phyloP scores from a whole-genome alignment of 352 stramenopile species.

The Pythium aphanidermatum region DNA sequence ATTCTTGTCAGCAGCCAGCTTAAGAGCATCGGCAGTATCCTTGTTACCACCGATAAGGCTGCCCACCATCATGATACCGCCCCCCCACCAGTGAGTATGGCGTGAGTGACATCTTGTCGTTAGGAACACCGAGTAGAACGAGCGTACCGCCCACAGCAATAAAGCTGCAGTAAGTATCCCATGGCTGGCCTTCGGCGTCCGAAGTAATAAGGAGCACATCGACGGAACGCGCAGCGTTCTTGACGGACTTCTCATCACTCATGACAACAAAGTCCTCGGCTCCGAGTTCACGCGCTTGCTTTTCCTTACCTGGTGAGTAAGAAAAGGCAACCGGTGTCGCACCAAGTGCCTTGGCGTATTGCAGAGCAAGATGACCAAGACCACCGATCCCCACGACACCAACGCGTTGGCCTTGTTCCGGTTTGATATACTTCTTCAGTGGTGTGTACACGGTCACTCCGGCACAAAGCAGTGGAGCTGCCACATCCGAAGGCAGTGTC shows the following conservation, averaged over 20 bases:
- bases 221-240: constrained; percentile 16
- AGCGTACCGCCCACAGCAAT: constrained; percentile 49
- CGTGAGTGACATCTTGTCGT: constrained; percentile 54
- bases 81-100: constrained; percentile 36
- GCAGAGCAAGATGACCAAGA: constrained; percentile 62
- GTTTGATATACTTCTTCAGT: constrained; percentile 30
- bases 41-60: constrained; percentile 74
- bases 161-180: constrained; percentile 43
- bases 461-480: constrained; percentile 57
- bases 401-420: constrained; percentile 27
- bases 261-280: constrained; percentile 18
- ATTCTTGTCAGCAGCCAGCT: constrained; percentile 68
- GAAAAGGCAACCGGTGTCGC: constrained; percentile 39
- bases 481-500: constrained; percentile 14
- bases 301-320: constrained; percentile 15
- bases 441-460: constrained; percentile 61
- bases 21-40: constrained; percentile 84
- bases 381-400: constrained; percentile 58
- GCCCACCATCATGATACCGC: constrained; percentile 42
- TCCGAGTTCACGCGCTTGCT: constrained; percentile 9
- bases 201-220: constrained; percentile 25
- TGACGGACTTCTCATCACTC: neutral
- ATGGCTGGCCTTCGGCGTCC: constrained; percentile 31
- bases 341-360: constrained; percentile 51
- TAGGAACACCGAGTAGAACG: constrained; percentile 63